These are phyloP conservation scores for Esteya vermicola DNA, from an alignment of 2,329 filamentous ascomycete genomes.

Conservation along the genomic window DNA sequence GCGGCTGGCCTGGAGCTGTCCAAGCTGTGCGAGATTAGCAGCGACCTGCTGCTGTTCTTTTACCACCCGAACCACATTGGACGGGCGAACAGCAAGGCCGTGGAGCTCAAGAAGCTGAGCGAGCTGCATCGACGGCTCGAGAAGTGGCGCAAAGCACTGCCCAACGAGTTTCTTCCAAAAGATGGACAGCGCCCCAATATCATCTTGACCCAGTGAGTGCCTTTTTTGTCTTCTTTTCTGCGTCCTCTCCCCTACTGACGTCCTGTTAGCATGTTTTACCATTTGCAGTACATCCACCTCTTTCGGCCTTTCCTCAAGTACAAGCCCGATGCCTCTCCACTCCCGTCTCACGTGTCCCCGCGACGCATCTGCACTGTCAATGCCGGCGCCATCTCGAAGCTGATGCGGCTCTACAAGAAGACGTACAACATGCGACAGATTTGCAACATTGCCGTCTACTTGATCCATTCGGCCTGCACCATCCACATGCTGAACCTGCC, in stretches of 20 bases:
- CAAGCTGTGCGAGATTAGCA: slow-evolving; percentile 82
- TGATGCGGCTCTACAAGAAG: slow-evolving; percentile 90
- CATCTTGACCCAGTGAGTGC: slow-evolving; percentile 62
- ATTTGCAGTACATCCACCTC: slow-evolving; percentile 77
- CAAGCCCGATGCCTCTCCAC: slow-evolving; percentile 61
- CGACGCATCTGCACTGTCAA: slow-evolving; percentile 84
- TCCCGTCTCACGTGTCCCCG: slow-evolving; percentile 78
- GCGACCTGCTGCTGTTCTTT: slow-evolving; percentile 77
- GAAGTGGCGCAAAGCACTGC: slow-evolving; percentile 73
- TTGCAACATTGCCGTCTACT: slow-evolving; percentile 93
- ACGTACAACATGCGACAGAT: slow-evolving; percentile 85
- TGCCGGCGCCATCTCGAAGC: slow-evolving; percentile 76
- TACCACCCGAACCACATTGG: slow-evolving; percentile 66
- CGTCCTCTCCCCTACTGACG: background rate
- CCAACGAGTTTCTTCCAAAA: slow-evolving; percentile 74
- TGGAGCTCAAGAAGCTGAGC: slow-evolving; percentile 82
- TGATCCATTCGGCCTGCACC: slow-evolving; percentile 84
- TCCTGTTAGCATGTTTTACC: slow-evolving; percentile 84
- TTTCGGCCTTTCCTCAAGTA: slow-evolving; percentile 95
- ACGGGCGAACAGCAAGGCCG: slow-evolving; percentile 55
- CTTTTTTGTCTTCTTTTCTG: background rate
- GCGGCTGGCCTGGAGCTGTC: slow-evolving; percentile 71
- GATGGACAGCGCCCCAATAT: slow-evolving; percentile 83
- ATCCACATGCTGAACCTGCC: slow-evolving; percentile 89
- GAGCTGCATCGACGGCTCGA: slow-evolving; percentile 84